phyloP scores from a whole-genome alignment of 2,329 filamentous ascomycete species.

The Aspergillus luchuensis region DNA sequence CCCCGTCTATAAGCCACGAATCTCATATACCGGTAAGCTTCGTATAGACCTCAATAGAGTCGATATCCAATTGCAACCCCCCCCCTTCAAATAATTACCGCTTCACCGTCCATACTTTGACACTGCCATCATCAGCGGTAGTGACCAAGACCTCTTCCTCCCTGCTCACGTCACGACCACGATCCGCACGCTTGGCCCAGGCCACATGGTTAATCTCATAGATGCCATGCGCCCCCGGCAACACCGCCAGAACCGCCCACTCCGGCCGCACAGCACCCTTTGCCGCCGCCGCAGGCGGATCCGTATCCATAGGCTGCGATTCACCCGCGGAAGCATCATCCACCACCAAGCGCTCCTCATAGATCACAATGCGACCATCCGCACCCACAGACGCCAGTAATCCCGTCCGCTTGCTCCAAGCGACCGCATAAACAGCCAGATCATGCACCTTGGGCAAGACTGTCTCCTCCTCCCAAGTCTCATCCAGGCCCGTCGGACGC shows the following conservation, averaged over 20 bases:
- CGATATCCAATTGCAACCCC: background rate
- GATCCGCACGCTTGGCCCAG: conserved; percentile 81
- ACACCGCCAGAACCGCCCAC: conserved; percentile 72
- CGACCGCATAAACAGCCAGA: conserved; percentile 77
- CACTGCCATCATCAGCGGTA: conserved; percentile 87
- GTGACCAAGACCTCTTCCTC: conserved; percentile 83
- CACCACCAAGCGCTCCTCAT: conserved; percentile 61
- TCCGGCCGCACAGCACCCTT: conserved; percentile 45
- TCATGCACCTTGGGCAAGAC: conserved; percentile 75
- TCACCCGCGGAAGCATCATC: conserved; percentile 11
- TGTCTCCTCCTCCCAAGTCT: conserved; percentile 80
- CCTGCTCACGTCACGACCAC: conserved; percentile 51
- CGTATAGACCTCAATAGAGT: too few species aligned
- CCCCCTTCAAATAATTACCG: conserved; percentile 13
- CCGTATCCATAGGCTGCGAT: conserved; percentile 30
- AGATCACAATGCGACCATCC: conserved; percentile 79
- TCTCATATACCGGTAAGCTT: too few species aligned
- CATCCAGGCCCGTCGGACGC: conserved; percentile 68
- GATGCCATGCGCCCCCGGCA: conserved; percentile 78
- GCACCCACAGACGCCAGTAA: conserved; percentile 85
- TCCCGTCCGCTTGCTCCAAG: conserved; percentile 79
- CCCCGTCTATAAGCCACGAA: background rate
- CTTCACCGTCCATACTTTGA: conserved; percentile 74
- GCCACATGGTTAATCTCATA: conserved; percentile 92
- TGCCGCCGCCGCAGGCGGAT: conserved; percentile 25